A percentile compares a stretch with the other conserved stretches of the same genome.
Conservation (phyloP, 1,139 yeast species). For the Candida neerlandica region DNA sequence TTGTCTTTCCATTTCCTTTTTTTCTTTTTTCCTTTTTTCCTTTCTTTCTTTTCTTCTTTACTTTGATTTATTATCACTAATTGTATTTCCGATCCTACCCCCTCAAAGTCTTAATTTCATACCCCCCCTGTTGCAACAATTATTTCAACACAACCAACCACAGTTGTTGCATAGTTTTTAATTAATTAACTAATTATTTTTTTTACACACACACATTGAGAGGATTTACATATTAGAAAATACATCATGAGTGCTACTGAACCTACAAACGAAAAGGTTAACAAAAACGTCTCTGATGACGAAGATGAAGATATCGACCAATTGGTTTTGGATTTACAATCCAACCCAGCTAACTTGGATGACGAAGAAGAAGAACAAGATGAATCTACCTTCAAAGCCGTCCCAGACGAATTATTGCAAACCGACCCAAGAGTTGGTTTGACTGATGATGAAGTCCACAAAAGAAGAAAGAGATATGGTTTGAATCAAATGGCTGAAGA, state of each 20-base stretch:
- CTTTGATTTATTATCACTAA: conserved; percentile 3
- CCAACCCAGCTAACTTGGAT: conserved; percentile 57
- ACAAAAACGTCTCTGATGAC: conserved; percentile 56
- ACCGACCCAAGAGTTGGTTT: conserved; percentile 87
- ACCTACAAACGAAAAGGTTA: conserved; percentile 52
- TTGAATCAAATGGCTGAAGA: conserved; percentile 95
- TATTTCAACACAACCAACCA: neutral
- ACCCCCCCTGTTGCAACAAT: neutral
- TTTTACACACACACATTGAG: too few species aligned
- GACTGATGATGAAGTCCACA: conserved; percentile 74
- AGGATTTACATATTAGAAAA: neutral
- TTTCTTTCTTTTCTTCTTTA: conserved; percentile 6
- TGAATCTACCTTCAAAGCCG: conserved; percentile 64
- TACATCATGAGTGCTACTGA: conserved; percentile 48
- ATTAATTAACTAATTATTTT: neutral
- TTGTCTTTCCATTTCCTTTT: conserved; percentile 7
- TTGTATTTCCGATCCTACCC: conserved; percentile 1
- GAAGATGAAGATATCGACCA: conserved; percentile 89
- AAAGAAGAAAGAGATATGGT: conserved; percentile 94
- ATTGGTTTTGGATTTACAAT: conserved; percentile 85
- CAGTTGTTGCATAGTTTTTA: conserved; percentile 1
- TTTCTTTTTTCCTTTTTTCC: conserved; percentile 9
- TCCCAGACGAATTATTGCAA: conserved; percentile 87
- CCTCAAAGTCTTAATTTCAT: neutral
- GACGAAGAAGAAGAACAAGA: conserved; percentile 53